Percentiles rank a stretch among this genome's conserved stretches.
Evolutionary conservation across 495 filamentous ascomycete species (phyloP).

Genomic region (Talaromyces wortmannii): DNA sequence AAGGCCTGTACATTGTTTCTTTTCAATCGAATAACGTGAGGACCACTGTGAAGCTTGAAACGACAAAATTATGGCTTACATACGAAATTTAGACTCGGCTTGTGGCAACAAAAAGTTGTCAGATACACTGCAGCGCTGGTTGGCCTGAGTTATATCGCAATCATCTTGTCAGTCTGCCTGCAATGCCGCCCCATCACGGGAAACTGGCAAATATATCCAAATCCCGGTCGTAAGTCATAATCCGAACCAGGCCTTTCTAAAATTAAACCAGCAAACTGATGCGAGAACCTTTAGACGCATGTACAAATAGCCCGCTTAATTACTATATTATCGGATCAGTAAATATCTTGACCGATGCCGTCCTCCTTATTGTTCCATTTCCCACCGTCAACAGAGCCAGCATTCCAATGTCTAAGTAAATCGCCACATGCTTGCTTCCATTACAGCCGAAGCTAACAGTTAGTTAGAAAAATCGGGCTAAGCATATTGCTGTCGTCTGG

Average conservation of each 20-base stretch:
- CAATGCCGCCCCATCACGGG: constrained; percentile 34
- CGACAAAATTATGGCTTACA: background rate
- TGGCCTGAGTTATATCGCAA: constrained; percentile 30
- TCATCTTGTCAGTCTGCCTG: constrained; percentile 34
- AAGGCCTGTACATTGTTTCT: constrained; percentile 45
- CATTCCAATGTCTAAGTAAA: constrained; percentile 9
- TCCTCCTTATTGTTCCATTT: constrained; percentile 11
- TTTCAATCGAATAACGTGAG: constrained; percentile 44
- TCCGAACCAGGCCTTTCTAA: background rate
- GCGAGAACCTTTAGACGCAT: constrained; percentile 7
- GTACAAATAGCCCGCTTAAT: constrained; percentile 9
- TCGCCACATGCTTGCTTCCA: background rate
- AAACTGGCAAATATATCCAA: constrained; percentile 42
- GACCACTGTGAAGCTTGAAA: background rate
- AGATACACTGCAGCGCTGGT: constrained; percentile 22
- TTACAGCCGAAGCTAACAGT: background rate
- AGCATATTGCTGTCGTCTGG: constrained; percentile 14
- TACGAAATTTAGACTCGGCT: constrained; percentile 7
- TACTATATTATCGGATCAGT: constrained; percentile 11
- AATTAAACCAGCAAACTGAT: background rate
- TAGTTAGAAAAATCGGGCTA: constrained; percentile 9
- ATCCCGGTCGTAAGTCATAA: constrained; percentile 21
- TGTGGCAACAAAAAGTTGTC: constrained; percentile 15
- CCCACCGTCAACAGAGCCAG: constrained; percentile 12
- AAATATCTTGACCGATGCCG: constrained; percentile 14